Evolutionary conservation across 352 stramenopile species (phyloP).

Genomic region (Pythium rhizo-oryzae): DNA sequence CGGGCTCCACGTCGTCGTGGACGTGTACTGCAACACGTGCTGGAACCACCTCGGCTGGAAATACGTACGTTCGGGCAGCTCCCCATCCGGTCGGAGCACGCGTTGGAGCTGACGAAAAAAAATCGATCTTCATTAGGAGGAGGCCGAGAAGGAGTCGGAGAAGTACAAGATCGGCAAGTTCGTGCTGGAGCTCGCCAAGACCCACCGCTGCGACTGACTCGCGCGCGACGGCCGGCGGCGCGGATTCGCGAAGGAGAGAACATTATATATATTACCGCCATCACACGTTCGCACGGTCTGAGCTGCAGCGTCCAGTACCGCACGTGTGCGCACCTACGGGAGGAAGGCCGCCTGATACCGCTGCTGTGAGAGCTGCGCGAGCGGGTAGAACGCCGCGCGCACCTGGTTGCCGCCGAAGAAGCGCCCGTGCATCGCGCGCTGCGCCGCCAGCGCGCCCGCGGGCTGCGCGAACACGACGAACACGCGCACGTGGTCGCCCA

Average conservation of each 20-base stretch:
- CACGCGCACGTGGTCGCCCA: constrained; percentile 72
- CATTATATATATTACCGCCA: background rate
- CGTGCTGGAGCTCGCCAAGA: constrained; percentile 96
- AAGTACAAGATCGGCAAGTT: constrained; percentile 98
- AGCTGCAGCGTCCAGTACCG: too few relatives aligned
- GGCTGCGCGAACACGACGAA: constrained; percentile 74
- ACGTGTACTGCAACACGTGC: constrained; percentile 95
- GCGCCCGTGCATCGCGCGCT: constrained; percentile 63
- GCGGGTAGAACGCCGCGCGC: constrained; percentile 61
- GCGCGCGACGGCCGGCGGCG: too few relatives aligned
- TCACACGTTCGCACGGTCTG: too few relatives aligned
- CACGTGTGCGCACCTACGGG: too few relatives aligned
- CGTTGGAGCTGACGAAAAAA: too few relatives aligned
- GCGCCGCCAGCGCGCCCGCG: constrained; percentile 48
- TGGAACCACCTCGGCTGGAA: constrained; percentile 93
- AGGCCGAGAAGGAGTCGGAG: constrained; percentile 92
- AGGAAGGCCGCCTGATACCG: constrained; percentile 56
- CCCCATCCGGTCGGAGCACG: too few relatives aligned
- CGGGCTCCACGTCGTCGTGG: constrained; percentile 92
- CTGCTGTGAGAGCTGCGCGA: constrained; percentile 45
- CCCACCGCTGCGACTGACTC: constrained; percentile 38
- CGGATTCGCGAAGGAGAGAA: too few relatives aligned
- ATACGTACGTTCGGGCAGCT: constrained; percentile 88
- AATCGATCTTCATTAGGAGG: constrained; percentile 52
- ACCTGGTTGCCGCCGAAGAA: constrained; percentile 83